Evolutionary conservation across 768 basidiomycete species (phyloP).

Genomic region (Gloeopeniophorella convolvens): DNA sequence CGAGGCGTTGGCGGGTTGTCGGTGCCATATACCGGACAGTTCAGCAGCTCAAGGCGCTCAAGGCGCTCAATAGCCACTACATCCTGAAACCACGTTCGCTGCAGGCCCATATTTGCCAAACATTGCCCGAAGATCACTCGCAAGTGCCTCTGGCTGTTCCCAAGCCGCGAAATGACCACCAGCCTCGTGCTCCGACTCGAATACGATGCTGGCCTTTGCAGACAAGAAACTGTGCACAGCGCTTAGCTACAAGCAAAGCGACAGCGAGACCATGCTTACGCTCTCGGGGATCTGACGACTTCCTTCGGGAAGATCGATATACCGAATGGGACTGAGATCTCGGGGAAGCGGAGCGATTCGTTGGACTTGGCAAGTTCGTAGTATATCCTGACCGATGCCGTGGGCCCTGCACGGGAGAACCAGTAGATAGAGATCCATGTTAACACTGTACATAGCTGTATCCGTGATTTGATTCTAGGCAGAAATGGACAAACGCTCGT

Average conservation of each 20-base stretch:
- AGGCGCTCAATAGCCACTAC: too few species aligned
- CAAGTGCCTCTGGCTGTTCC: too few species aligned
- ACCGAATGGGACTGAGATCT: slow-evolving; percentile 24
- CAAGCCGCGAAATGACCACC: too few species aligned
- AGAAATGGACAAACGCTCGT: neutral
- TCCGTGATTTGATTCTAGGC: neutral
- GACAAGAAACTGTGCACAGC: slow-evolving; percentile 21
- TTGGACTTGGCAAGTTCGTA: slow-evolving; percentile 23
- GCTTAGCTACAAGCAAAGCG: neutral
- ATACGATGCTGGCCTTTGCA: slow-evolving; percentile 25
- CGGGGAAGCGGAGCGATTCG: neutral
- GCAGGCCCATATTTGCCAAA: too few species aligned
- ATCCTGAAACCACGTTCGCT: too few species aligned
- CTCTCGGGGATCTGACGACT: slow-evolving; percentile 1
- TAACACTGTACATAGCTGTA: slow-evolving; percentile 27
- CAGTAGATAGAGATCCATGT: slow-evolving; percentile 34
- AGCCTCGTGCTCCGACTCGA: slow-evolving; percentile 21
- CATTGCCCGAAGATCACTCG: too few species aligned
- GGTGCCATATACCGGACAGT: too few species aligned
- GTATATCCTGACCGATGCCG: slow-evolving; percentile 29
- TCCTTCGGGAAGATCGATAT: slow-evolving; percentile 30
- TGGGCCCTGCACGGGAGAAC: slow-evolving; percentile 31
- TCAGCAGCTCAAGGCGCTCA: too few species aligned
- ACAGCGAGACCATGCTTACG: neutral
- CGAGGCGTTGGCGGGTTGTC: too few species aligned